These are phyloP conservation scores for Lolium multiflorum DNA, from an alignment of 176 grass and related monocot species.

Conservation along the genomic window DNA sequence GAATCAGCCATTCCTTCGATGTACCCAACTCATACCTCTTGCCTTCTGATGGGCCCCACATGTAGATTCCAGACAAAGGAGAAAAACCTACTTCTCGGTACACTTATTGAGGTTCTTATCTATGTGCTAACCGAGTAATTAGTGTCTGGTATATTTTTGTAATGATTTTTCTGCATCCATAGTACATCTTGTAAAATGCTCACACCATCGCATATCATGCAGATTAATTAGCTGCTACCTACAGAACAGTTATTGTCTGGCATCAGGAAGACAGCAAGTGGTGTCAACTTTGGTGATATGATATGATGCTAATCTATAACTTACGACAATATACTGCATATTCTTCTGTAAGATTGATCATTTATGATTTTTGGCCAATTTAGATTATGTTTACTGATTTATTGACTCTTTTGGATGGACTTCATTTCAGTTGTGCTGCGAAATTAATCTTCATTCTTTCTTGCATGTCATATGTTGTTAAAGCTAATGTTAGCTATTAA, in stretches of 20 bases:
- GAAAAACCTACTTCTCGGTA: slow-evolving; percentile 40
- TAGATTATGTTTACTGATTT: slow-evolving; percentile 13
- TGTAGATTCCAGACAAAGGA: slow-evolving; percentile 43
- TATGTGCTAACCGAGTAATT: slow-evolving; percentile 42
- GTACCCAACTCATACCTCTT: slow-evolving; percentile 37
- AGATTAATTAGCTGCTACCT: slow-evolving; percentile 17
- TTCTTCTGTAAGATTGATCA: slow-evolving; percentile 28
- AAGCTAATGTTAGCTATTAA: background rate
- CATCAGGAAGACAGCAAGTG: slow-evolving; percentile 18
- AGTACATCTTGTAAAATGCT: slow-evolving; percentile 37
- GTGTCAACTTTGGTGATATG: slow-evolving; percentile 26
- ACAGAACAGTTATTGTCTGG: slow-evolving; percentile 3
- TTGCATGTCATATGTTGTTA: slow-evolving; percentile 20
- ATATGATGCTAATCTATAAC: slow-evolving; percentile 41
- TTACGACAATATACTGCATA: slow-evolving; percentile 2
- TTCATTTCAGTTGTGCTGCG: slow-evolving; percentile 8
- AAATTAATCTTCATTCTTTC: slow-evolving; percentile 5
- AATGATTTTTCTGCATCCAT: slow-evolving; percentile 33
- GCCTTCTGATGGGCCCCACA: slow-evolving; percentile 34
- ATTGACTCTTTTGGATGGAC: slow-evolving; percentile 7
- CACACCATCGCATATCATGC: slow-evolving; percentile 31
- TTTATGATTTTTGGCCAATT: background rate
- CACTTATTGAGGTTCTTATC: slow-evolving; percentile 42
- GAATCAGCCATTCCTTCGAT: slow-evolving; percentile 35
- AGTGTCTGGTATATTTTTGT: slow-evolving; percentile 19